Evolutionary conservation across 768 basidiomycete species (phyloP).

Genomic region (Termitomyces sp.): DNA sequence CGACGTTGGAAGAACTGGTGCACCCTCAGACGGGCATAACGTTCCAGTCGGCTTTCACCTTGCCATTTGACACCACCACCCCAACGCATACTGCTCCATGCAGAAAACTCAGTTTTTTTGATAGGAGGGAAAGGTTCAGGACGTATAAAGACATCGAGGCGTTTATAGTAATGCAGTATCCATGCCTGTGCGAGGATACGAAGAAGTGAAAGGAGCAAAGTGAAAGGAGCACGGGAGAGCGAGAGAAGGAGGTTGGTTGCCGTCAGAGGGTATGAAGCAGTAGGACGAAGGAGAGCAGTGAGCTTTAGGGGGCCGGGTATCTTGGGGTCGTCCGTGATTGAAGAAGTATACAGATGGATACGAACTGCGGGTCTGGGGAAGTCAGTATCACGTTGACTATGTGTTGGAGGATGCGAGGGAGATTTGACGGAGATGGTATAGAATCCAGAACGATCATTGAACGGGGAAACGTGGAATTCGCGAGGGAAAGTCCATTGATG

Average conservation of each 20-base stretch:
- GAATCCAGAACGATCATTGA: conserved; percentile 64
- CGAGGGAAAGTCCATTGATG: conserved; percentile 64
- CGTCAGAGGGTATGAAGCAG: neutral
- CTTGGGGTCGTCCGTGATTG: neutral
- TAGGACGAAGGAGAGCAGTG: neutral
- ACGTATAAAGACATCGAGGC: conserved; percentile 48
- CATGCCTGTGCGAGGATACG: conserved; percentile 61
- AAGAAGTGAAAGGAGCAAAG: conserved; percentile 46
- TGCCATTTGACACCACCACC: conserved; percentile 1
- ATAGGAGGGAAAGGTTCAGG: conserved; percentile 45
- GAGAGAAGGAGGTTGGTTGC: conserved; percentile 11
- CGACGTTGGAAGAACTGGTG: neutral
- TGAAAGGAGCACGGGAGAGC: neutral
- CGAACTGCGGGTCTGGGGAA: neutral
- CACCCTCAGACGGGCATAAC: neutral
- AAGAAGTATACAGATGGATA: neutral
- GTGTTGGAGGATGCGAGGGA: conserved; percentile 34
- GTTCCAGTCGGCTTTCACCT: neutral
- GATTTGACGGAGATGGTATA: conserved; percentile 51
- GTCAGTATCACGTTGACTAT: neutral
- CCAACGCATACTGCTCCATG: neutral
- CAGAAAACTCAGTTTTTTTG: conserved; percentile 26
- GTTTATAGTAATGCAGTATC: conserved; percentile 53
- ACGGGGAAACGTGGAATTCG: conserved; percentile 72
- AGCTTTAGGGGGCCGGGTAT: neutral